These are phyloP conservation scores for Penicillium sp. DNA, from an alignment of 2,329 filamentous ascomycete genomes.

Conservation along the genomic window DNA sequence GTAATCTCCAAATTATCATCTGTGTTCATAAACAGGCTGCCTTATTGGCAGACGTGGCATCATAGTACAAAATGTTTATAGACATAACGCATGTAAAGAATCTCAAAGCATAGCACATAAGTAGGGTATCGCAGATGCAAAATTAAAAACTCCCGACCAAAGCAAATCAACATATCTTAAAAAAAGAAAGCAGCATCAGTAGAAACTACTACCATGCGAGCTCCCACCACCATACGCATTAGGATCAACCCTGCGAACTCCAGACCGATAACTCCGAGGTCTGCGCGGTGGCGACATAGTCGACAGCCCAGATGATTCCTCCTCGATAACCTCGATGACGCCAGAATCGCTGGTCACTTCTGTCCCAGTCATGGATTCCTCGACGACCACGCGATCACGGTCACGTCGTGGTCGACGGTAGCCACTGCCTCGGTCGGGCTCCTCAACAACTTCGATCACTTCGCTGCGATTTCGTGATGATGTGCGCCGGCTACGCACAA, in stretches of 20 bases:
- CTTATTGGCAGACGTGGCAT: background rate
- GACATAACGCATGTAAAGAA: background rate
- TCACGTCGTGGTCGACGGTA: conserved; percentile 20
- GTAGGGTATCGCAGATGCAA: conserved; percentile 20
- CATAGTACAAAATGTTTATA: background rate
- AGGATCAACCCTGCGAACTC: conserved; percentile 46
- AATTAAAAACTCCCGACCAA: background rate
- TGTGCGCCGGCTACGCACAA: conserved; percentile 20
- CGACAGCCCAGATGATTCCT: conserved; percentile 38
- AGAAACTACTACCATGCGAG: conserved; percentile 17
- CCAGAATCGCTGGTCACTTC: conserved; percentile 21
- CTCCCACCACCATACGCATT: conserved; percentile 35
- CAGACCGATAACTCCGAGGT: conserved; percentile 36
- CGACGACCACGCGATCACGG: conserved; percentile 26
- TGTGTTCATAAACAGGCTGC: background rate
- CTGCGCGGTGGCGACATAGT: conserved; percentile 32
- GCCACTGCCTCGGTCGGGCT: conserved; percentile 25
- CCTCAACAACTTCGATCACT: conserved; percentile 32
- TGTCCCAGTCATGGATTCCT: conserved; percentile 29
- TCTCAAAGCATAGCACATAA: background rate
- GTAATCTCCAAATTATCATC: background rate
- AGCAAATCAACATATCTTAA: background rate
- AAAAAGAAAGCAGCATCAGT: conserved; percentile 2
- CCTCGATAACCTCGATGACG: conserved; percentile 57
- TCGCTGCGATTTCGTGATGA: conserved; percentile 15